A percentile compares a stretch with the other conserved stretches of the same genome.
Evolutionary conservation across 192 early-diverging fungal genomes (phyloP).

Genomic region (Umbelopsis isabellina): DNA sequence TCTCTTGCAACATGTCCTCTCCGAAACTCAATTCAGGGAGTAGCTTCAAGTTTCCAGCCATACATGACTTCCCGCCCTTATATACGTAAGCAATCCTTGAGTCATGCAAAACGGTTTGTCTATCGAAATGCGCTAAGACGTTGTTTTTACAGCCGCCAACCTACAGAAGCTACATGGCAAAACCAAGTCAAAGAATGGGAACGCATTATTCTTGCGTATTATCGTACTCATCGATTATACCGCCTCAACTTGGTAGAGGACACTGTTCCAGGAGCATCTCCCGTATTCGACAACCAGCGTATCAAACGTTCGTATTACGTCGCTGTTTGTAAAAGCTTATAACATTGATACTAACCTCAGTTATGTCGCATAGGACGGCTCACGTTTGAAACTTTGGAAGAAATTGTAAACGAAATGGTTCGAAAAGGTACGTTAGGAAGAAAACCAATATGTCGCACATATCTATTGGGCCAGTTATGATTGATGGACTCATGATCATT

Average conservation of each 20-base stretch:
- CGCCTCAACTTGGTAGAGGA: slow-evolving; percentile 65
- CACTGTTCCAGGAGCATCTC: slow-evolving; percentile 42
- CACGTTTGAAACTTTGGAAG: slow-evolving; percentile 66
- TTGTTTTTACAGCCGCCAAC: slow-evolving; percentile 66
- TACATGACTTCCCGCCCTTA: slow-evolving; percentile 91
- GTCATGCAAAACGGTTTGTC: not conserved
- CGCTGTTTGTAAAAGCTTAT: not conserved
- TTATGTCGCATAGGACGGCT: slow-evolving; percentile 49
- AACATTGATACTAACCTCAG: not conserved
- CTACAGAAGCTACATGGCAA: slow-evolving; percentile 79
- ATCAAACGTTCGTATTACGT: slow-evolving; percentile 65
- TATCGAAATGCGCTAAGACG: not conserved
- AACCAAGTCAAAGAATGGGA: slow-evolving; percentile 84
- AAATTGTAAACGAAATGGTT: slow-evolving; percentile 76
- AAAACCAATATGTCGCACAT: not conserved
- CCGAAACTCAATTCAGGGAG: not conserved
- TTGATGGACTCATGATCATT: not conserved
- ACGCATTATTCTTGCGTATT: slow-evolving; percentile 75
- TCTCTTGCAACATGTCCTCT: not conserved
- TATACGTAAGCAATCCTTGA: slow-evolving; percentile 69
- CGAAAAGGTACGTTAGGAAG: slow-evolving; percentile 56
- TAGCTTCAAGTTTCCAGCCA: slow-evolving; percentile 66
- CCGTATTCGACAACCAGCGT: slow-evolving; percentile 68
- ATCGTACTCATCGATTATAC: slow-evolving; percentile 62
- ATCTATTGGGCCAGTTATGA: no score